Evolutionary conservation across 768 basidiomycete genomes (phyloP).

Genomic region (Crepidotus variabilis): DNA sequence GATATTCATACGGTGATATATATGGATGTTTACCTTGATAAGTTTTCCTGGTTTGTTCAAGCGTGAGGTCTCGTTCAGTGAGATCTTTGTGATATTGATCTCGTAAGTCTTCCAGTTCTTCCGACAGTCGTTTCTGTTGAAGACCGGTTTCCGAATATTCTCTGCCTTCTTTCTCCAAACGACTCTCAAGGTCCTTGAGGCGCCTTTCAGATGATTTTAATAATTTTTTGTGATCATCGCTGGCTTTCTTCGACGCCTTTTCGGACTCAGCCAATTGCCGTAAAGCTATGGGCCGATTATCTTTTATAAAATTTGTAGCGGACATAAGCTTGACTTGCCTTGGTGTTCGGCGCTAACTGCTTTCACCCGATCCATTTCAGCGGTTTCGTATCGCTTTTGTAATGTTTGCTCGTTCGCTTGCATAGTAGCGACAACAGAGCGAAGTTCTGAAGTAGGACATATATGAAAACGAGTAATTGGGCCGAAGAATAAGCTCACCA

Average conservation of each 20-base stretch:
- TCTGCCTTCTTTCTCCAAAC: conserved; percentile 64
- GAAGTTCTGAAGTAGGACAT: conserved; percentile 42
- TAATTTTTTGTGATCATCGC: conserved; percentile 47
- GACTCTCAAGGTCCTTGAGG: conserved; percentile 55
- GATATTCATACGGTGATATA: too few species aligned
- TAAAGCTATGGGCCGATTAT: conserved; percentile 39
- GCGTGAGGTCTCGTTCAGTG: conserved; percentile 72
- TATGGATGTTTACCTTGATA: conserved; percentile 60
- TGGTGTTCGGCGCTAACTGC: conserved; percentile 60
- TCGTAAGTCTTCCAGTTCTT: conserved; percentile 76
- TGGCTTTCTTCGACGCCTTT: conserved; percentile 47
- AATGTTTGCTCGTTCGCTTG: conserved; percentile 59
- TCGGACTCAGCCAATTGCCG: conserved; percentile 61
- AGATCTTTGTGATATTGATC: conserved; percentile 78
- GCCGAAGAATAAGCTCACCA: conserved; percentile 31
- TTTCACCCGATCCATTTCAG: conserved; percentile 66
- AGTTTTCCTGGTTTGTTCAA: conserved; percentile 81
- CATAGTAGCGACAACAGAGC: conserved; percentile 60
- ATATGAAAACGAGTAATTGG: neutral
- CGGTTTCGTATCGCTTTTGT: conserved; percentile 58
- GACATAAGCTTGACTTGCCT: conserved; percentile 33
- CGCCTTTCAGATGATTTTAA: conserved; percentile 48
- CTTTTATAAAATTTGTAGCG: neutral
- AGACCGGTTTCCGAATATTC: conserved; percentile 63
- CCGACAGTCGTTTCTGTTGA: conserved; percentile 63